Base-by-base conservation (phyloP, 495 filamentous ascomycete species). In the Daldinia concentrica region DNA sequence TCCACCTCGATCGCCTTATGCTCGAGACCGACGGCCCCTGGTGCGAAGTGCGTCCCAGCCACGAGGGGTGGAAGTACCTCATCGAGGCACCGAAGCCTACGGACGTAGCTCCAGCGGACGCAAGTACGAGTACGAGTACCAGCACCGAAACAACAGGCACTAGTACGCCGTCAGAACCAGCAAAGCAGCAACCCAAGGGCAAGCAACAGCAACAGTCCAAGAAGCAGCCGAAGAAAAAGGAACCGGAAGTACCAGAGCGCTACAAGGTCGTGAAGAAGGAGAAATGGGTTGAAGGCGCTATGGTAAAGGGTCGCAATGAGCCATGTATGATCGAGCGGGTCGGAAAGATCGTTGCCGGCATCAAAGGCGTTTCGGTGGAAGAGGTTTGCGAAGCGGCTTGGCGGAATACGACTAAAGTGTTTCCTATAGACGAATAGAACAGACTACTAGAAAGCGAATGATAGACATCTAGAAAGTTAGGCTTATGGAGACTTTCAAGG, bases 11-110 rank as follows among this genome's bases (percentile, higher is more conserved):
- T 22, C 72, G 88, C 55, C 75, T 98, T 52, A 94, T 97, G 85
- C 86, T 98, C 50, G 94, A 98, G 85, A 98, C 94, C 6, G 94
- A 98, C 80, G 94, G 94, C 8, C 94, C 94, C 30, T 98, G 94
- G 94, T 91, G 89, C 70, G 89, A 91, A 75, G 88, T 91, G 17
- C 79, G 89, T 37, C 86, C 87, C 0, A 86, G 80, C 26, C 90
- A 92, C 76, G 89, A 88, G 57, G 86, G 88, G 15, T 87, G 85
- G 72, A 84, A 84, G 74, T 87, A 82, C 62, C 70, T 91, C 2
- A 68, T 85, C 17, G 74, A 79, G 58, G 27, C 66, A 43, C 69
- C 55, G 43, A 74, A 64, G 61, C 61, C 36, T 43, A 68, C 22
- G 14, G 27, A 58, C 1, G 51, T 17, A 7, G 6, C n/a, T 1